Conservation (phyloP, 495 filamentous ascomycete species). For the Pseudomonodictys pantanalensis region DNA sequence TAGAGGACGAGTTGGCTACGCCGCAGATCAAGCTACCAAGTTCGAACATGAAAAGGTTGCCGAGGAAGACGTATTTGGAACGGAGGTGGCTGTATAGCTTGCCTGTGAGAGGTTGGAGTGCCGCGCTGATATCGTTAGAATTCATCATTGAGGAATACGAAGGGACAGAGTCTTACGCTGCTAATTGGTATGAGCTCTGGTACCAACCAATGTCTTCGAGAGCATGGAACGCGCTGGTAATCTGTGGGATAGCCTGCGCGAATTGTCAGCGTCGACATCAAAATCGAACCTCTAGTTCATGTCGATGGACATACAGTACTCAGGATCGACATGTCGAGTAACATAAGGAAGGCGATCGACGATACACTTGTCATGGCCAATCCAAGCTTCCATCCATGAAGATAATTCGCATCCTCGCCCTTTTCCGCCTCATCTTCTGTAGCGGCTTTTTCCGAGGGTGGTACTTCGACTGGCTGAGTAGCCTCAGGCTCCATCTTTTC, state of each 20-base stretch:
- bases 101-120: slow-evolving; percentile 13
- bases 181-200: slow-evolving; percentile 6
- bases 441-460: too few species aligned
- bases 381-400: slow-evolving; percentile 38
- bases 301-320: slow-evolving; percentile 42
- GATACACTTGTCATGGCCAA: slow-evolving; percentile 36
- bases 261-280: slow-evolving; percentile 9
- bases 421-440: neutral
- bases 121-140: neutral
- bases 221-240: slow-evolving; percentile 72
- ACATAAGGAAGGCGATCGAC: slow-evolving; percentile 47
- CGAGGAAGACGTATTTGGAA: slow-evolving; percentile 4
- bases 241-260: slow-evolving; percentile 64
- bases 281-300: neutral
- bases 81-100: slow-evolving; percentile 9
- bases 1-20: neutral
- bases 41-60: slow-evolving; percentile 1
- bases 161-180: neutral
- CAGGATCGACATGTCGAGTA: slow-evolving; percentile 53
- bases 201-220: slow-evolving; percentile 79
- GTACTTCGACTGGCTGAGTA: too few species aligned
- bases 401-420: slow-evolving; percentile 12
- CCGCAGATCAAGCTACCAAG: slow-evolving; percentile 15
- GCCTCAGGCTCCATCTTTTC: too few species aligned
- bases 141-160: too few species aligned